Evolutionary conservation across 371 early-diverging fungal genomes (phyloP), one percentile per base, ranked within the genome.

Genomic region (Apophysomyces ossiformis): DNA sequence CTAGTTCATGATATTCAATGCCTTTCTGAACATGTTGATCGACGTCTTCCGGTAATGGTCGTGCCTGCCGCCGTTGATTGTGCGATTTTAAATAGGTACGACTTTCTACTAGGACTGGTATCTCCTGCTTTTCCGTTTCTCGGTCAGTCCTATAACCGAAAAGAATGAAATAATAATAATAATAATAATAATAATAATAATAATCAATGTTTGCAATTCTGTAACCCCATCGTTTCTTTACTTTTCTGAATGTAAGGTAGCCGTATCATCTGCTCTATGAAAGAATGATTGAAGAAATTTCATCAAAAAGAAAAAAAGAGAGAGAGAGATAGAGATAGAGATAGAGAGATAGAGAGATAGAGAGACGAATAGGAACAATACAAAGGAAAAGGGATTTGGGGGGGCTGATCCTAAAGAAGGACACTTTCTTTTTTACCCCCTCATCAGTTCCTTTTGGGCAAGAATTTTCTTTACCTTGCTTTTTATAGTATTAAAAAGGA

Each of bases 1-100:
- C 90, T 6, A 70, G 68, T 67, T 94, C 94, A 71, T 94, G 94
- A 66, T 82, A 90, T 9, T 71, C 64, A 41, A 89, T 85, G 8
- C 86, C 89, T 60, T 79, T 73, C 57, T 83, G 83, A 38, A 89
- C 78, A 61, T 69, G 71, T 12, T 60, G 64, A 37, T 73, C 74
- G 32, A 26, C 32, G 1, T 58, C 70, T 36, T 69, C 74, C 8
- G 65, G 46, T 12, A 45, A 9, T 36, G 38, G 63, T 32, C 56
- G 65, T 57, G 45, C 62, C 35, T 44, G 39, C 12, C 32, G 9
- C 38, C 13, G 37, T 47, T 54, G 67, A 36, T 37, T 16, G 37
- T 58, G 35, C 37, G 57, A 45, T 4, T n/a, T 41, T n/a, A 37
- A 8, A 26, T 50, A 8, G 4, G 54, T 21, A 21, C 13, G 6